phyloP scores from a whole-genome alignment of 306 rosid genomes.

The Sicyos edulis region DNA sequence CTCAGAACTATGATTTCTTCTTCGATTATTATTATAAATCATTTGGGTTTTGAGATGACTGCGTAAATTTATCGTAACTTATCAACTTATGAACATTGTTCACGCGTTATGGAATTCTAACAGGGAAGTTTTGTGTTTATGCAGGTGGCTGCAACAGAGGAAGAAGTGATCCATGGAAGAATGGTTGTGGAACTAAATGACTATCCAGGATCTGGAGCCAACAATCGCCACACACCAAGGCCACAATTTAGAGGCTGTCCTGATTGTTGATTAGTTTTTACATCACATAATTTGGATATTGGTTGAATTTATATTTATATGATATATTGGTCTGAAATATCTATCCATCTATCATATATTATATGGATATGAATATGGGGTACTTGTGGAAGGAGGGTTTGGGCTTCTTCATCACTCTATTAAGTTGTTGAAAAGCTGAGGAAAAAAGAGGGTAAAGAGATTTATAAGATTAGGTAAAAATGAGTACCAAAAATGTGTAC shows the following conservation, averaged over 20 bases:
- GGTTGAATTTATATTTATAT: slow-evolving; percentile 1
- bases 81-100: background rate
- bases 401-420: slow-evolving; percentile 27
- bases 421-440: slow-evolving; percentile 28
- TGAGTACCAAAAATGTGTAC: background rate
- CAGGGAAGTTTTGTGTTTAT: background rate
- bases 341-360: background rate
- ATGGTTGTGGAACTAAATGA: slow-evolving; percentile 70
- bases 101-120: background rate
- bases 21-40: too few relatives aligned
- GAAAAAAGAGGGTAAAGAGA: too few relatives aligned
- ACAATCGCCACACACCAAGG: slow-evolving; percentile 85
- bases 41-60: too few relatives aligned
- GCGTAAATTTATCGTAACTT: background rate
- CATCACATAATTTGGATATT: slow-evolving; percentile 18
- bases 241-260: slow-evolving; percentile 35
- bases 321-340: too few relatives aligned
- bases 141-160: slow-evolving; percentile 35
- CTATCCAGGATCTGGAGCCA: slow-evolving; percentile 71
- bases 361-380: background rate
- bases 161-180: slow-evolving; percentile 29
- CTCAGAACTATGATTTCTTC: too few relatives aligned
- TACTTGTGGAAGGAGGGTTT: slow-evolving; percentile 18
- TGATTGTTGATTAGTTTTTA: background rate
- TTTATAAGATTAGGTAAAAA: background rate